Base-by-base conservation (phyloP, 2,329 filamentous ascomycete genomes). In the Alternaria brassicae region DNA sequence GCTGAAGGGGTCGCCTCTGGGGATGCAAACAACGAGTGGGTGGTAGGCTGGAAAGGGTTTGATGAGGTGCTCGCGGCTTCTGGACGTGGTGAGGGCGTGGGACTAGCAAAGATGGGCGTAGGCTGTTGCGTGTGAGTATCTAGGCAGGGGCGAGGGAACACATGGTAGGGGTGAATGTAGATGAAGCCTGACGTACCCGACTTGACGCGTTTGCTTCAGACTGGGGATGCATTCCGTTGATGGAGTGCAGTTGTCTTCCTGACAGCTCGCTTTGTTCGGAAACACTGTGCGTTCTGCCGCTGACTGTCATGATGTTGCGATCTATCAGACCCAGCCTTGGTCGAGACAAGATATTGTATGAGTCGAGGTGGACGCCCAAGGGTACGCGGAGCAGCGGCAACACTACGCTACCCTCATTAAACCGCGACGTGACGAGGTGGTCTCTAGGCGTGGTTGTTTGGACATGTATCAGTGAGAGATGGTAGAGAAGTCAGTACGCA, bases 111-210 rank as follows among this genome's bases (percentile, higher is more conserved):
- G 30, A 52, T 41, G 8, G 56, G 37, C 17, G 52, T 34, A 40
- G 34, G 61, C 59, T 67, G 49, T 21, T 32, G 28, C 42, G 27
- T 9, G 56, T 63, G 23, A 63, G 60, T 28, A 17, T 30, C 19
- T 28, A 23, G 23, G n/a, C 15, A 41, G 23, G 37, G 36, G 41
- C 23, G 19, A 32, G 21, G 17, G 30, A 34, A 23, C 32, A 12
- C 19, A n/a, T 13, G 21, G 13, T 6, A 19, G 51, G 8, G 15
- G 30, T 32, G 25, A 15, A 15, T 36, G 47, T 17, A 25, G n/a
- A n/a, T 45, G 25, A 10, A 41, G 40, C 28, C 49, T 19, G 42
- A 56, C 52, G 42, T 64, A 66, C 65, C 53, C 53, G 51, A 28
- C 32, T 34, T 25, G 39, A 19, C 34, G 53, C 37, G 52, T 56